Evolutionary conservation across 352 stramenopile genomes (phyloP), one percentile per base, ranked within the genome.

Genomic region (Phytophthora ohioensis): DNA sequence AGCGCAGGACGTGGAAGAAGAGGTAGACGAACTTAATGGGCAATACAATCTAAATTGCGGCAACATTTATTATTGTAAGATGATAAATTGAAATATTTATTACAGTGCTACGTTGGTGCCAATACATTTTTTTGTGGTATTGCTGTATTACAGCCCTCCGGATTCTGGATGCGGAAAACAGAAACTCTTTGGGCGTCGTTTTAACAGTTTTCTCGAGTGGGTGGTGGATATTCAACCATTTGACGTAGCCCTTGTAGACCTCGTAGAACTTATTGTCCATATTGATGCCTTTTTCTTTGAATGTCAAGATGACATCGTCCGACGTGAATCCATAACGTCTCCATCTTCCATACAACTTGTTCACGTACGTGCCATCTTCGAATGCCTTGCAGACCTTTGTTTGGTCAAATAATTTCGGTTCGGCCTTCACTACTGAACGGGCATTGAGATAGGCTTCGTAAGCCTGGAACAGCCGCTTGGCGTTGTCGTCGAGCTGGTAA

Each of bases 51-150:
- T 36, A 63, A 46, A 63, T 54, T 63, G 55, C 55, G 55, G 55
- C 15, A 63, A 63, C 53, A 42, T 63, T 63, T 63, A 63, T 21
- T 63, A 63, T 63, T 63, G 41, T 41, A 21, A 21, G 17, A 21
- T 21, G 17, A 21, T 21, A 21, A 21, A 21, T 21, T 21, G 17
- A 21, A 21, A 21, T 21, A 21, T 21, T 21, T 21, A 21, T 21
- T 21, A 21, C 17, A 21, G 17, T 21, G 17, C 17, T 21, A 21
- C 17, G 17, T 21, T 21, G 17, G 17, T 21, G 17, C 17, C 17
- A 21, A 21, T 21, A 21, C 17, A 21, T 21, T 21, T 21, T 21
- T 21, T 21, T n/a, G 17, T 21, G 17, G 17, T 21, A 21, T 21
- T 21, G 17, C 17, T 21, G 17, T 21, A 21, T 21, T 21, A 21